These are phyloP conservation scores for Onygenales sp. DNA, from an alignment of 2,329 filamentous ascomycete species.

Conservation along the genomic window DNA sequence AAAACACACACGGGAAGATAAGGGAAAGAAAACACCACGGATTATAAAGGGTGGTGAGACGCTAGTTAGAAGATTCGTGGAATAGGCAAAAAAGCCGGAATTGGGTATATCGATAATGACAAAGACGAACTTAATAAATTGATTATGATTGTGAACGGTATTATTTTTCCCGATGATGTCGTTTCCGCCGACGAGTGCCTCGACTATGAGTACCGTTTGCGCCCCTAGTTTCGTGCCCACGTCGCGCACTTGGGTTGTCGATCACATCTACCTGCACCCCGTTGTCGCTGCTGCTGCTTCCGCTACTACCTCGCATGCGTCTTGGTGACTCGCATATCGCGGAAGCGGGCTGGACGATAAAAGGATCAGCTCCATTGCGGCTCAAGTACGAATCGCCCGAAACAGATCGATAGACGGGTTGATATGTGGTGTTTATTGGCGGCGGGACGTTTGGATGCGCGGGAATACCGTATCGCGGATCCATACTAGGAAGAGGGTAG, in stretches of 20 bases:
- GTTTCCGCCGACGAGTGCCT: neutral
- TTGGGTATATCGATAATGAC: too few species aligned
- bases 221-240: conserved; percentile 13
- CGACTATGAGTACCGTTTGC: neutral
- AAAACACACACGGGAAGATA: neutral
- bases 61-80: too few species aligned
- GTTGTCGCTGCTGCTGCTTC: conserved; percentile 9
- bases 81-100: too few species aligned
- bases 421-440: conserved; percentile 14
- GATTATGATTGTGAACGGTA: neutral
- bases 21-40: neutral
- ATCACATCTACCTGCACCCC: neutral
- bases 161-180: neutral
- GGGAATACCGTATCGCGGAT: conserved; percentile 21
- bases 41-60: neutral
- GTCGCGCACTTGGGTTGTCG: conserved; percentile 9
- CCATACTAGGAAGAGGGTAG: conserved; percentile 20
- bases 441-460: neutral
- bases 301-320: neutral
- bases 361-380: conserved; percentile 11
- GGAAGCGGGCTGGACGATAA: neutral
- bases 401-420: conserved; percentile 15
- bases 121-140: neutral
- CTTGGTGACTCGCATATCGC: conserved; percentile 5
- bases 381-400: conserved; percentile 12